These are phyloP conservation scores for Entomortierella parvispora DNA, from an alignment of 192 early-diverging fungal species.

Conservation along the genomic window DNA sequence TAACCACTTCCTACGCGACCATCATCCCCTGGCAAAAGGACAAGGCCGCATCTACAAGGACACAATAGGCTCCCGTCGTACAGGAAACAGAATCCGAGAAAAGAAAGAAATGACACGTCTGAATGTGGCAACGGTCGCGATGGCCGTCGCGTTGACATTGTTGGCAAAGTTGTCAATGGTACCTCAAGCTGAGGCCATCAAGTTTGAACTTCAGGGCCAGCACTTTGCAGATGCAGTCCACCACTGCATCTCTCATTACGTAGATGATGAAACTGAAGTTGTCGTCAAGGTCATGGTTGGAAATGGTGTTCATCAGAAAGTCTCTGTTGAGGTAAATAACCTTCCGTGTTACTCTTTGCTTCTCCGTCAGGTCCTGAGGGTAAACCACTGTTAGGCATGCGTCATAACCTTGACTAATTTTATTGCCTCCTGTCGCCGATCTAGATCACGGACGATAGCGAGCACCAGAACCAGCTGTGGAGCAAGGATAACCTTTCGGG, in stretches of 20 bases:
- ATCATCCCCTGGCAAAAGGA: too few relatives aligned
- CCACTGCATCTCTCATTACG: slow-evolving; percentile 84
- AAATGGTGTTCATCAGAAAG: slow-evolving; percentile 74
- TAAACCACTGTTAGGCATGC: neutral
- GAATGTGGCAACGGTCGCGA: neutral
- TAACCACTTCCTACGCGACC: too few relatives aligned
- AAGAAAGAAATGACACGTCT: slow-evolving; percentile 29
- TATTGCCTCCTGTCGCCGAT: neutral
- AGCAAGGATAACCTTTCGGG: slow-evolving; percentile 70
- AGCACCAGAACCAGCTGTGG: slow-evolving; percentile 75
- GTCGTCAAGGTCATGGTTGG: slow-evolving; percentile 76
- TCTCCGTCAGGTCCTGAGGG: neutral
- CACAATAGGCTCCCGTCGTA: too few relatives aligned
- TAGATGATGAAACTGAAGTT: slow-evolving; percentile 75
- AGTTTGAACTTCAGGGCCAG: slow-evolving; percentile 82
- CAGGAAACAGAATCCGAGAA: too few relatives aligned
- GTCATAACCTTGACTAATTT: neutral
- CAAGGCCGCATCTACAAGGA: too few relatives aligned
- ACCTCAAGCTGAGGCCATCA: slow-evolving; percentile 62
- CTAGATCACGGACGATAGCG: slow-evolving; percentile 80
- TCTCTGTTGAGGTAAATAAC: slow-evolving; percentile 70
- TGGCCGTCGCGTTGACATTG: slow-evolving; percentile 14
- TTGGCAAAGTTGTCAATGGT: slow-evolving; percentile 2
- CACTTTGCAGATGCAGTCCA: slow-evolving; percentile 52
- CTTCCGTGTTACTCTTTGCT: neutral